Conservation (phyloP, 2,329 filamentous ascomycete species). For the Cercospora zeina region DNA sequence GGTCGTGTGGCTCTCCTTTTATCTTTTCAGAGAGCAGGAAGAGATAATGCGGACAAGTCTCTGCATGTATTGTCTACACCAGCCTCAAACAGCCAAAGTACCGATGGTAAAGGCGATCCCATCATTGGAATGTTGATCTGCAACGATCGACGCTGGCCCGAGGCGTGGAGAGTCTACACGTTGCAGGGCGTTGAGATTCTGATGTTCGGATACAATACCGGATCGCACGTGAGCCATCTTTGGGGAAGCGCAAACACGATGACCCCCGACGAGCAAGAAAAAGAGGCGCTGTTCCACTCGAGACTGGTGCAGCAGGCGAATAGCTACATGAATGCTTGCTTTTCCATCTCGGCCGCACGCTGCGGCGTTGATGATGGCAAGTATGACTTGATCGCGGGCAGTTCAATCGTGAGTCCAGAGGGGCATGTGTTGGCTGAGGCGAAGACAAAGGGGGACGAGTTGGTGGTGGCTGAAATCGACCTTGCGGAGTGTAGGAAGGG, state of each 20-base stretch:
- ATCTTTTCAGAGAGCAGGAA: constrained; percentile 40
- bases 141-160: constrained; percentile 58
- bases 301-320: constrained; percentile 55
- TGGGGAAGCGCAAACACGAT: constrained; percentile 47
- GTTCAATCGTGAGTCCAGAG: constrained; percentile 51
- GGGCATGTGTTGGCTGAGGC: constrained; percentile 55
- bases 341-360: constrained; percentile 53
- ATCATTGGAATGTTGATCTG: constrained; percentile 57
- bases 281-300: constrained; percentile 55
- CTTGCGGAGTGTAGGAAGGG: constrained; percentile 51
- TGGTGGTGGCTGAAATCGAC: constrained; percentile 55
- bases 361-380: constrained; percentile 56
- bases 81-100: constrained; percentile 29
- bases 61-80: constrained; percentile 38
- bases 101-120: constrained; percentile 49
- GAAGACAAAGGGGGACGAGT: constrained; percentile 52
- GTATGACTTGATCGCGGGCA: constrained; percentile 53
- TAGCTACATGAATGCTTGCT: constrained; percentile 56
- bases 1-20: constrained; percentile 37
- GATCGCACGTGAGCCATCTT: constrained; percentile 50
- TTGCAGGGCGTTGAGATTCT: constrained; percentile 54
- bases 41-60: constrained; percentile 44
- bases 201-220: constrained; percentile 49
- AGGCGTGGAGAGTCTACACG: constrained; percentile 55
- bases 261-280: constrained; percentile 49